Conservation (phyloP, 345 rosid species). For the Eucalyptus victrix region DNA sequence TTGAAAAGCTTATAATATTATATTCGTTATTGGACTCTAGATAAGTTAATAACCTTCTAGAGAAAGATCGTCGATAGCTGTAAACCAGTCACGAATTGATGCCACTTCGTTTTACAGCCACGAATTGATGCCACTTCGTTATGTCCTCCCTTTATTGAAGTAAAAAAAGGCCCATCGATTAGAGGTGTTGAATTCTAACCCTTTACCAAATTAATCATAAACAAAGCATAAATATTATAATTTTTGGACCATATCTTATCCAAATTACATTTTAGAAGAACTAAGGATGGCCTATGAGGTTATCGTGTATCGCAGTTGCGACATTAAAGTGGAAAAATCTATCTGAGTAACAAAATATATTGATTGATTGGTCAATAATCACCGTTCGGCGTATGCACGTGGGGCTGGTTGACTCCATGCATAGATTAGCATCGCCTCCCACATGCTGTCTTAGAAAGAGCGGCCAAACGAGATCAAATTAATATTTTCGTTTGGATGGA, state of each 20-base stretch:
- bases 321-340: not conserved
- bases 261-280: not conserved
- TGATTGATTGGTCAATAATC: not conserved
- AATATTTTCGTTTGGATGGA: not conserved
- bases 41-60: not conserved
- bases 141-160: not conserved
- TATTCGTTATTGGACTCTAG: not conserved
- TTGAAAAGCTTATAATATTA: not conserved
- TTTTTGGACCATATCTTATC: not conserved
- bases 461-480: not conserved
- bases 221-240: not conserved
- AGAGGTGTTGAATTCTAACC: not conserved
- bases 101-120: not conserved
- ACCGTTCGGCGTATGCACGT: not conserved
- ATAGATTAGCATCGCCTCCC: not conserved
- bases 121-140: not conserved
- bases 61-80: not conserved
- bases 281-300: not conserved
- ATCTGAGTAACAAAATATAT: not conserved
- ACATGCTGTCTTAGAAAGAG: not conserved
- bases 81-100: not conserved
- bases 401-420: not conserved
- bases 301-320: not conserved
- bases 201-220: not conserved
- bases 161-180: not conserved